Conservation (phyloP, 2,329 filamentous ascomycete species). For the Leptographium lundbergii region DNA sequence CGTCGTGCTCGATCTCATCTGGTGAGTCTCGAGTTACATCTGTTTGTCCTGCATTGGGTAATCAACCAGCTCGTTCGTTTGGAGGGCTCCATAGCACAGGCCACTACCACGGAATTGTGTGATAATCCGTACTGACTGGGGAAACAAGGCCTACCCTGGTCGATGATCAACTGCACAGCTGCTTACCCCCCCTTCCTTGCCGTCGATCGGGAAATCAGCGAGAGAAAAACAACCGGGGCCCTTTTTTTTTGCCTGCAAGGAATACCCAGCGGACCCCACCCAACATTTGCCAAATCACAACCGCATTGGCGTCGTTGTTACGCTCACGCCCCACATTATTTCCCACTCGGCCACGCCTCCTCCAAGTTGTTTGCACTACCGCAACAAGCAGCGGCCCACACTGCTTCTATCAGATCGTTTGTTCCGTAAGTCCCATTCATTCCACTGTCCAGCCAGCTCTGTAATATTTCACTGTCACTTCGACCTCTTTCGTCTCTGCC, state of each 20-base stretch:
- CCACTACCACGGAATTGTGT: background rate
- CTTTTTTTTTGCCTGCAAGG: background rate
- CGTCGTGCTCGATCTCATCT: background rate
- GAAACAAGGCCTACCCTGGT: background rate
- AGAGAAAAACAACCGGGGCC: background rate
- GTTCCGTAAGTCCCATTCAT: background rate
- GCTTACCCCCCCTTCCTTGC: background rate
- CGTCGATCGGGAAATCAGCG: background rate
- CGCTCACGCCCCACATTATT: background rate
- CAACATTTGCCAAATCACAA: background rate
- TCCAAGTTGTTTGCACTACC: background rate
- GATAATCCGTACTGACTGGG: background rate
- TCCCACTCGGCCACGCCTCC: background rate
- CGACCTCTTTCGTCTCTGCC: too few species aligned
- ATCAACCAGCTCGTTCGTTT: background rate
- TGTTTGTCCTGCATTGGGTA: background rate
- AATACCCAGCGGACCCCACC: background rate
- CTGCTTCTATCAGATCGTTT: background rate
- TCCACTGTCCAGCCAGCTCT: too few species aligned
- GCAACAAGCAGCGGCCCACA: background rate
- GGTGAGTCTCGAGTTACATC: background rate
- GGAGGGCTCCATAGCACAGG: background rate
- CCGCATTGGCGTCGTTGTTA: background rate
- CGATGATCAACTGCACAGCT: background rate
- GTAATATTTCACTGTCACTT: too few species aligned